These are phyloP conservation scores for Daldinia sp. DNA, from an alignment of 2,329 filamentous ascomycete genomes.

Conservation along the genomic window DNA sequence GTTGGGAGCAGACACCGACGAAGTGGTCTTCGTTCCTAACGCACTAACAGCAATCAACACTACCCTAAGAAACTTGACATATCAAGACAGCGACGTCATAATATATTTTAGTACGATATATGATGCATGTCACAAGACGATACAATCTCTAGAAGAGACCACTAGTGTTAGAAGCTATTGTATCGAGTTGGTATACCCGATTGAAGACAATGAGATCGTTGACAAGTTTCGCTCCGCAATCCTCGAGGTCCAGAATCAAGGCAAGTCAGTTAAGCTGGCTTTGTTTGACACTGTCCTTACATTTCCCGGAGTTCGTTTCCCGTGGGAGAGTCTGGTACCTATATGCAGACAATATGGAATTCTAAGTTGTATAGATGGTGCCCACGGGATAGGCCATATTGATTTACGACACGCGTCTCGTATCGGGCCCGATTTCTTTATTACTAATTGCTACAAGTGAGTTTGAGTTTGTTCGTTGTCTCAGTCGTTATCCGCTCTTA, in stretches of 20 bases:
- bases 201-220: constrained; percentile 66
- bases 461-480: constrained; percentile 35
- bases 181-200: constrained; percentile 66
- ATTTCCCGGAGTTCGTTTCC: constrained; percentile 72
- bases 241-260: constrained; percentile 54
- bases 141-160: constrained; percentile 68
- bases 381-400: constrained; percentile 76
- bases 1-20: constrained; percentile 65
- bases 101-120: constrained; percentile 75
- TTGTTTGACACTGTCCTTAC: constrained; percentile 76
- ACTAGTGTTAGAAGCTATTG: constrained; percentile 53
- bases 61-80: constrained; percentile 71
- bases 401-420: constrained; percentile 63
- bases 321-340: constrained; percentile 69
- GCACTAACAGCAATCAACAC: constrained; percentile 74
- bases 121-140: constrained; percentile 69
- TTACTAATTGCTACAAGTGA: constrained; percentile 74
- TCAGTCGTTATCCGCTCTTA: not conserved
- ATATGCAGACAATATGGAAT: constrained; percentile 67
- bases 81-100: constrained; percentile 67
- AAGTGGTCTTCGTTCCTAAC: constrained; percentile 74
- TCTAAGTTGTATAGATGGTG: constrained; percentile 73
- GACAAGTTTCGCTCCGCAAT: constrained; percentile 62
- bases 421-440: constrained; percentile 75
- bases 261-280: constrained; percentile 67